Conservation (phyloP, 768 basidiomycete species). For the Naganishia friedmannii region DNA sequence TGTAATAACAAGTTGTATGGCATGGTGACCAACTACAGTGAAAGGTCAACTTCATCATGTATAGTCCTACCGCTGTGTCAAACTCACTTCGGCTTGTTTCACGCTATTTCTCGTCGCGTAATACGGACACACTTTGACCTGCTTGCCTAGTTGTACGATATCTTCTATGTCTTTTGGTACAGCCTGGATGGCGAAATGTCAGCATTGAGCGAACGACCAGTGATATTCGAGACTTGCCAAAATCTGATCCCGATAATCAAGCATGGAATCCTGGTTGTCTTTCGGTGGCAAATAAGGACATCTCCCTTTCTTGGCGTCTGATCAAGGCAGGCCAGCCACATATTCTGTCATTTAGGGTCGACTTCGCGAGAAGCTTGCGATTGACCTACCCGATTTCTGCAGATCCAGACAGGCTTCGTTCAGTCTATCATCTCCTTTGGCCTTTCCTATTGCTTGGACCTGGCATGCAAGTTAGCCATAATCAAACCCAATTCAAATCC, state of each 20-base stretch:
- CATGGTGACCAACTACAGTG: conserved; percentile 71
- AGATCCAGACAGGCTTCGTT: conserved; percentile 86
- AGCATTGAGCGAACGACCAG: not conserved
- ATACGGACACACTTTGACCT: conserved; percentile 77
- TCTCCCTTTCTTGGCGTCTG: conserved; percentile 58
- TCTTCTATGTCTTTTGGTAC: conserved; percentile 92
- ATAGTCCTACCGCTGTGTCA: not conserved
- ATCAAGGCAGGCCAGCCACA: not conserved
- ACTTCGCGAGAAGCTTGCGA: not conserved
- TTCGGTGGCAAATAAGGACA: conserved; percentile 73
- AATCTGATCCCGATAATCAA: conserved; percentile 82
- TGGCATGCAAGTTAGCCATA: conserved; percentile 33
- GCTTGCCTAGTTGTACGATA: conserved; percentile 68
- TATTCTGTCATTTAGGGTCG: not conserved
- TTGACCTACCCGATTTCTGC: conserved; percentile 60
- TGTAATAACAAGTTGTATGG: conserved; percentile 91
- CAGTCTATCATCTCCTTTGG: conserved; percentile 59
- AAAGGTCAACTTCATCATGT: not conserved
- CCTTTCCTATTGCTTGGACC: conserved; percentile 58
- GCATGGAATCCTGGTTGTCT: conserved; percentile 67
- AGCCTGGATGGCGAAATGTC: conserved; percentile 58
- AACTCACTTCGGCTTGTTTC: conserved; percentile 76
- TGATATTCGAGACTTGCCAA: conserved; percentile 58
- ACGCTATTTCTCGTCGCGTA: conserved; percentile 86
- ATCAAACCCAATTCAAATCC: not conserved